Percentiles rank a stretch among this genome's conserved stretches.
Conservation (phyloP, 2,329 filamentous ascomycete species). For the Fonsecaea nubica region DNA sequence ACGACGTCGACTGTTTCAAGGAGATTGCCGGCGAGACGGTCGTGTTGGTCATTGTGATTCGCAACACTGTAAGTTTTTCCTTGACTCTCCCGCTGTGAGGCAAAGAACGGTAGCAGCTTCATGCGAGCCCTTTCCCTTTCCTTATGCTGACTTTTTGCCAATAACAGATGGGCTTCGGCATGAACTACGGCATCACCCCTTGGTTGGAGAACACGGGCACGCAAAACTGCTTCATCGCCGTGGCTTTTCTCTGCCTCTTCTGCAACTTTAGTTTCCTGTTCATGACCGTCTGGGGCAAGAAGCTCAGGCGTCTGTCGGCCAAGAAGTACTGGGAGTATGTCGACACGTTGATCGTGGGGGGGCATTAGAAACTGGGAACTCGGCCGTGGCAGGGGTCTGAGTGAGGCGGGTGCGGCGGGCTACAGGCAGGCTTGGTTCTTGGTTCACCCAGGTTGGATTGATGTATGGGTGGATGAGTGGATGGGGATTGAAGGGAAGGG, state of each 20-base stretch:
- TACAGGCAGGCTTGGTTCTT: no score
- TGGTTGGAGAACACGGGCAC: slow-evolving; percentile 27
- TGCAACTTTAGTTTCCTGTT: slow-evolving; percentile 30
- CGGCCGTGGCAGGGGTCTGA: not conserved
- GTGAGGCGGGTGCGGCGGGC: no score
- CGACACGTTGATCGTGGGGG: slow-evolving; percentile 22
- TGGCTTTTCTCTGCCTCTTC: slow-evolving; percentile 23
- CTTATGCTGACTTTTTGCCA: no score
- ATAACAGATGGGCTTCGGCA: slow-evolving; percentile 23
- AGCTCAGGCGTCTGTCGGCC: slow-evolving; percentile 22
- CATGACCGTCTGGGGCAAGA: slow-evolving; percentile 30
- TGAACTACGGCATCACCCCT: slow-evolving; percentile 30
- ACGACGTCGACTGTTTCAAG: slow-evolving; percentile 58
- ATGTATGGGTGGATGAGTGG: no score
- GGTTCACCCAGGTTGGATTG: no score
- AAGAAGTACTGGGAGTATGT: slow-evolving; percentile 27
- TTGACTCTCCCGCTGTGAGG: not conserved
- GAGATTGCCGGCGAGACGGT: slow-evolving; percentile 58
- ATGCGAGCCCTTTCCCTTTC: no score
- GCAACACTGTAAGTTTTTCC: slow-evolving; percentile 49
- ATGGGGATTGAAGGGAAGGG: no score
- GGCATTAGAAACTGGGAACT: not conserved
- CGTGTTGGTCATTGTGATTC: slow-evolving; percentile 57
- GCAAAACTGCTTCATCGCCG: slow-evolving; percentile 25
- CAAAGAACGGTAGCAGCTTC: not conserved